Conservation (phyloP, 2,329 filamentous ascomycete species). For the Septoria petroselini region DNA sequence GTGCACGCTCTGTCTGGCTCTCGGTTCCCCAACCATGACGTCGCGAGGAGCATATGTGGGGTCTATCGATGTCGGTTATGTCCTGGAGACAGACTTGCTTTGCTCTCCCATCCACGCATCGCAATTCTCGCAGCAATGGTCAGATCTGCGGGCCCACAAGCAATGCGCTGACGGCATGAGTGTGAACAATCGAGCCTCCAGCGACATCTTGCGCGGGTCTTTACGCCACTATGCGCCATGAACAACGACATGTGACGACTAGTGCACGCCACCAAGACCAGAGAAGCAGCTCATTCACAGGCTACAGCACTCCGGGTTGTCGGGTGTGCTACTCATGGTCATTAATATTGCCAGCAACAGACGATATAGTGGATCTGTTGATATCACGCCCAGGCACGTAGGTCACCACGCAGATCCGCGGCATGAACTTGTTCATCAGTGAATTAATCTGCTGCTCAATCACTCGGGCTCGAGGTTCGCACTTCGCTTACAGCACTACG, state of each 20-base stretch:
- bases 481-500: too few relatives aligned
- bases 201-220: slow-evolving; percentile 1
- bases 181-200: background rate
- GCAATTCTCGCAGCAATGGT: background rate
- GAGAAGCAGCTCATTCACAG: background rate
- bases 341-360: too few relatives aligned
- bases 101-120: too few relatives aligned
- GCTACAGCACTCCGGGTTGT: background rate
- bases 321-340: background rate
- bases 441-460: background rate
- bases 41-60: background rate
- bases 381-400: background rate
- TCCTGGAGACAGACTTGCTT: background rate
- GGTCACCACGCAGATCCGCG: background rate
- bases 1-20: too few relatives aligned
- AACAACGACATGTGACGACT: background rate
- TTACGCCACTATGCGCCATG: background rate
- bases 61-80: background rate
- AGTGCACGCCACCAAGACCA: background rate
- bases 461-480: too few relatives aligned
- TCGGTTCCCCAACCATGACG: background rate
- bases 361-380: background rate
- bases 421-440: background rate
- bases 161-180: background rate
- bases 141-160: background rate